Evolutionary conservation across 805 yeast genomes (phyloP).

Genomic region (Starmerella floricola): DNA sequence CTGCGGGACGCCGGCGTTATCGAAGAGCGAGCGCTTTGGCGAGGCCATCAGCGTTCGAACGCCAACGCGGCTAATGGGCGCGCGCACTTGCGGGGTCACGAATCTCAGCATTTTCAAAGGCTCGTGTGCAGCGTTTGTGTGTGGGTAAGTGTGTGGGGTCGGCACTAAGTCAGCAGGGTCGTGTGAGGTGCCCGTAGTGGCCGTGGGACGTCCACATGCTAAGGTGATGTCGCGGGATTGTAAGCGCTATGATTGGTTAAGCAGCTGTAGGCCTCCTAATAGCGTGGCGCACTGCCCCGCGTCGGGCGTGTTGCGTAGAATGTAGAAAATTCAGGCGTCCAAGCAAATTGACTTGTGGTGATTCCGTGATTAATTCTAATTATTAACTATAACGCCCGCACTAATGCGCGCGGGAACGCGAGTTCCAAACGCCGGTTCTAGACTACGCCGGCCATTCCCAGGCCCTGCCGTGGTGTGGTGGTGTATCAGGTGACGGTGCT

Average conservation of each 20-base stretch:
- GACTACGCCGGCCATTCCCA: no score
- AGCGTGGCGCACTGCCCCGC: background rate
- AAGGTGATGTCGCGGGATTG: conserved; percentile 1
- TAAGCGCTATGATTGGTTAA: conserved; percentile 5
- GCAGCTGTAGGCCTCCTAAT: background rate
- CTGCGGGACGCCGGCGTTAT: conserved; percentile 42
- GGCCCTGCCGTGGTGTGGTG: no score
- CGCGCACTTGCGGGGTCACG: conserved; percentile 10
- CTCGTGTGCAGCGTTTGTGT: background rate
- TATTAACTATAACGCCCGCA: no score
- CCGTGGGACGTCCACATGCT: background rate
- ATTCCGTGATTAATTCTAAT: no score
- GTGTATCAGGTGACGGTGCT: conserved; percentile 3
- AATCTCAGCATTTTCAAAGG: conserved; percentile 13
- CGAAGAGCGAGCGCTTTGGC: conserved; percentile 20
- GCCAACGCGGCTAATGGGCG: conserved; percentile 10
- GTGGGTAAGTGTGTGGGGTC: background rate
- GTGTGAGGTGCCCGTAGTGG: background rate
- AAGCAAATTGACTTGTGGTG: no score
- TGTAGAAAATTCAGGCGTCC: no score
- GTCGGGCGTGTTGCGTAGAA: background rate
- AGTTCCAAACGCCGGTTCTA: no score
- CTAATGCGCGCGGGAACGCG: no score
- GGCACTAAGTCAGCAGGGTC: background rate
- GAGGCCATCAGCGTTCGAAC: conserved; percentile 12